Conservation (phyloP, 352 stramenopile species). For the Globisporangium cederbergense region DNA sequence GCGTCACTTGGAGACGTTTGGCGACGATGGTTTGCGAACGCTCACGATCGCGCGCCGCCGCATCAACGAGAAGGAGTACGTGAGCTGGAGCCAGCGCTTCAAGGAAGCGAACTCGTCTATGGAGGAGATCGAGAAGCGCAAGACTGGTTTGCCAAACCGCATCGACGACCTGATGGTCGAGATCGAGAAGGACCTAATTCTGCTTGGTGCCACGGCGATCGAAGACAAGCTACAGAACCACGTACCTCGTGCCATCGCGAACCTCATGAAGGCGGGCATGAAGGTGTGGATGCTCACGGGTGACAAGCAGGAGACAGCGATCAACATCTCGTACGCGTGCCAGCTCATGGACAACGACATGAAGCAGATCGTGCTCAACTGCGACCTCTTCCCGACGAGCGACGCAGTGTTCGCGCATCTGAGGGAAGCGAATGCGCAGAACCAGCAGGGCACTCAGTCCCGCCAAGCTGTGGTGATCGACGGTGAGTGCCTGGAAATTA, state of each 20-base stretch:
- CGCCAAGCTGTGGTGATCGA: constrained; percentile 69
- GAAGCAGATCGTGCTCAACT: constrained; percentile 69
- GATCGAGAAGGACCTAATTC: constrained; percentile 76
- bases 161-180: constrained; percentile 74
- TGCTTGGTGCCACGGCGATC: constrained; percentile 54
- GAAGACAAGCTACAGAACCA: constrained; percentile 75
- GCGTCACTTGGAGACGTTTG: constrained; percentile 75
- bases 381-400: constrained; percentile 50
- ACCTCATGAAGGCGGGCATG: constrained; percentile 84
- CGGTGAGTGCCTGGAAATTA: constrained; percentile 63
- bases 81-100: constrained; percentile 59
- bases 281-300: constrained; percentile 93
- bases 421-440: constrained; percentile 28
- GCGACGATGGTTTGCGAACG: constrained; percentile 80
- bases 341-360: constrained; percentile 88
- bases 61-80: constrained; percentile 58
- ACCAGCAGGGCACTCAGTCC: constrained; percentile 17
- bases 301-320: constrained; percentile 93
- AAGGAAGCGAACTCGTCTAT: constrained; percentile 62
- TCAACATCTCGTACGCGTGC: constrained; percentile 93
- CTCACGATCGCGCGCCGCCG: constrained; percentile 68
- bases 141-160: constrained; percentile 55
- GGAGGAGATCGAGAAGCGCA: constrained; percentile 81
- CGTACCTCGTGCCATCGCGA: constrained; percentile 85
- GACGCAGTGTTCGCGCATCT: constrained; percentile 40